phyloP scores from a whole-genome alignment of 2,329 filamentous ascomycete species.

The Aspergillus unguis region DNA sequence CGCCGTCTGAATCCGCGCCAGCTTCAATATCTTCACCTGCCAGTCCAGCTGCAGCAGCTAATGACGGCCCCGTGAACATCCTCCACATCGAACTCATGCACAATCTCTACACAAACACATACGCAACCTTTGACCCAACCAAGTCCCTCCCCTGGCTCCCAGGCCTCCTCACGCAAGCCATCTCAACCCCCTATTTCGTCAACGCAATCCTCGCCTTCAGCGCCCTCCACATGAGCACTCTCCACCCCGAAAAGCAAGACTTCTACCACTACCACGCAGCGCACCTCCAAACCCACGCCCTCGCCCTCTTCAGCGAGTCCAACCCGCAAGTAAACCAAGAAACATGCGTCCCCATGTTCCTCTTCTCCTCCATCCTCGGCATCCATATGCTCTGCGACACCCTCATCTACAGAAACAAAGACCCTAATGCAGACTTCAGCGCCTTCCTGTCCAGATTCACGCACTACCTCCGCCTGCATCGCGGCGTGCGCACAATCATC shows the following conservation, averaged over 20 bases:
- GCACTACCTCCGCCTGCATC: conserved; percentile 25
- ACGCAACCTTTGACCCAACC: neutral
- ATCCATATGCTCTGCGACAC: conserved; percentile 50
- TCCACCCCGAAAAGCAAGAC: conserved; percentile 35
- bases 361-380: conserved; percentile 22
- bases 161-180: neutral
- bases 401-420: conserved; percentile 36
- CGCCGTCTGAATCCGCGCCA: neutral
- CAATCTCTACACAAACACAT: conserved; percentile 20
- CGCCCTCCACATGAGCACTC: conserved; percentile 43
- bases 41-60: neutral
- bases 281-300: conserved; percentile 35
- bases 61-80: conserved; percentile 23
- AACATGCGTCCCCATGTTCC: conserved; percentile 19
- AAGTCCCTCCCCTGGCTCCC: neutral
- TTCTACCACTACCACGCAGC: conserved; percentile 30
- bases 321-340: conserved; percentile 13
- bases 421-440: conserved; percentile 33
- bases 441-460: conserved; percentile 28
- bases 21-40: neutral
- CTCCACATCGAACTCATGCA: conserved; percentile 30
- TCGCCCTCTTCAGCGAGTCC: conserved; percentile 16
- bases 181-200: conserved; percentile 44
- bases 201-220: conserved; percentile 48
- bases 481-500: conserved; percentile 22